Conservation (phyloP, 2,329 filamentous ascomycete species). For the Clarireedia sp. region DNA sequence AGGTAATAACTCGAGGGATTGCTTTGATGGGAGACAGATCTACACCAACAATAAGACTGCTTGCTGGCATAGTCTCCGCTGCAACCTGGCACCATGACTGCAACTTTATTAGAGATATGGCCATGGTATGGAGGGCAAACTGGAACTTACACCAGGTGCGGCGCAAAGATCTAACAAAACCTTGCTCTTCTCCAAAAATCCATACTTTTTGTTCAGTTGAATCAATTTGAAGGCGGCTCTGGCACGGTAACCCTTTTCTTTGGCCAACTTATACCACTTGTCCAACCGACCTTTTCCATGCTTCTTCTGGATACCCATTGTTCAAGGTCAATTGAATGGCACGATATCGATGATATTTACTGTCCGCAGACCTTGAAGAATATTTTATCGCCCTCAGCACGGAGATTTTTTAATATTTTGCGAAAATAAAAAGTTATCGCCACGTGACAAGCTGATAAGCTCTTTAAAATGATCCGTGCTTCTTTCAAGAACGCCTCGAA, state of each 20-base stretch:
- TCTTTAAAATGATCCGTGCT: background rate
- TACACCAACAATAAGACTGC: conserved; percentile 86
- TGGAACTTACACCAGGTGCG: conserved; percentile 68
- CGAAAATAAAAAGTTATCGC: background rate
- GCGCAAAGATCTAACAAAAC: conserved; percentile 96
- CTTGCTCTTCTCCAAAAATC: conserved; percentile 93
- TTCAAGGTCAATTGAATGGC: conserved; percentile 8
- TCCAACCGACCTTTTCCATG: conserved; percentile 97
- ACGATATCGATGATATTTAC: background rate
- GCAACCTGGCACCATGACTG: conserved; percentile 95
- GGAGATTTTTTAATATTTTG: too few species aligned
- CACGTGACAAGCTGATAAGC: background rate
- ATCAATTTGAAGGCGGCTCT: conserved; percentile 97
- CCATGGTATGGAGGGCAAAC: background rate
- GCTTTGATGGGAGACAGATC: conserved; percentile 93
- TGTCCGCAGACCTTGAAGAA: too few species aligned
- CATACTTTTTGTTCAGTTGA: conserved; percentile 98
- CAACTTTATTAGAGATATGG: conserved; percentile 16
- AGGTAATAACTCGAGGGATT: conserved; percentile 87
- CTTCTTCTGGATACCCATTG: conserved; percentile 97
- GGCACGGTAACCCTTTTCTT: conserved; percentile 94
- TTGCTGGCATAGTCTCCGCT: conserved; percentile 85
- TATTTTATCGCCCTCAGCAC: too few species aligned
- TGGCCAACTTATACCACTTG: conserved; percentile 98
- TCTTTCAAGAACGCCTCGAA: background rate